Evolutionary conservation across 768 basidiomycete genomes (phyloP), one percentile per base, ranked within the genome.

Genomic region (Phaeotremella fagi): DNA sequence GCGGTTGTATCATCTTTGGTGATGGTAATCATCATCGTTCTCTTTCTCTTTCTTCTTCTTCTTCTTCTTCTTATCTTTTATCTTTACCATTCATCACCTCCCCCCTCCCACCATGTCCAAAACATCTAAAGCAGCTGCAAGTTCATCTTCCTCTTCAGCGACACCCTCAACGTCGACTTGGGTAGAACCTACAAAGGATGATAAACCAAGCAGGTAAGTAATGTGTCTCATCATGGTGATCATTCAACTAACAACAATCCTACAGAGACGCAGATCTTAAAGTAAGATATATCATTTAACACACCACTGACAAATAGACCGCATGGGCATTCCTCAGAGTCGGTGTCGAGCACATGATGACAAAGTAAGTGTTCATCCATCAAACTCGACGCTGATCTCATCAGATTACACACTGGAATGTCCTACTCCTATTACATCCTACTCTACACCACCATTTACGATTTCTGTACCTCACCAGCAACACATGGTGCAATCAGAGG

Each of bases 381-480:
- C 28, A 31, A 33, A 45, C 12, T 12, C 16, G 23, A n/a, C 24
- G 31, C 48, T 48, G 28, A 36, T 14, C 27, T n/a, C 16, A 18
- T n/a, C 37, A 75, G 74, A 33, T 61, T 75, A 7, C 64, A 73
- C 26, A 38, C 56, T 33, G 75, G 75, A 14, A 72, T 76, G 69
- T 70, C 70, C 12, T 74, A 75, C 54, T 70, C 72, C 26, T 74
- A 74, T 61, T 73, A 74, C 59, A 72, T 73, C 57, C 56, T 75
- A 59, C 79, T 84, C 55, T 90, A 97, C 76, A 94, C 91, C 22
- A 88, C 90, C 48, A 87, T 89, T 7, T 98, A 99, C 80, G 97
- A 98, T 78, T 98, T 94, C 74, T 99, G 95, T 71, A 97, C 61
- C 29, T 61, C 50, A 47, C 60, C 61, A 35, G 54, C 55, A 51